phyloP scores from a whole-genome alignment of 306 rosid species.

The Malus sylvestris region DNA sequence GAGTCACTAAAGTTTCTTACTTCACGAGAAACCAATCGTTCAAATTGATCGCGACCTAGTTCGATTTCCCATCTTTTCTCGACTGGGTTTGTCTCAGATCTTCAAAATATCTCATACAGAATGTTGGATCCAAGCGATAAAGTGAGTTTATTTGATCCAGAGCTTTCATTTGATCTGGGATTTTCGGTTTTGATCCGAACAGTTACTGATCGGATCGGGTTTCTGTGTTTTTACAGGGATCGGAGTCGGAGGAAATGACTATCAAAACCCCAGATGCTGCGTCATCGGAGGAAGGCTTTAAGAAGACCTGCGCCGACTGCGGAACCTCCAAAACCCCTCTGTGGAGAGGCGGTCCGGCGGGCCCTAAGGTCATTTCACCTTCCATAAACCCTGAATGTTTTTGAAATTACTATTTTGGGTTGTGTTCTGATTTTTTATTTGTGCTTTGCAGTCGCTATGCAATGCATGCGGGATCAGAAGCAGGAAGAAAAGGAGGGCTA shows the following conservation, averaged over 20 bases:
- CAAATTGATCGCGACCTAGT: neutral
- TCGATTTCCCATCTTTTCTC: neutral
- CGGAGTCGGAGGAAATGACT: conserved; percentile 53
- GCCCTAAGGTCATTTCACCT: conserved; percentile 60
- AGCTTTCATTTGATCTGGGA: neutral
- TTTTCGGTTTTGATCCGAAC: neutral
- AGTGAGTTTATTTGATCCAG: conserved; percentile 38
- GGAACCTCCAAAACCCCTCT: conserved; percentile 89
- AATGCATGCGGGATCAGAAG: conserved; percentile 99
- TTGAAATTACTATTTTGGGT: too few species aligned
- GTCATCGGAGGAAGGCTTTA: conserved; percentile 48
- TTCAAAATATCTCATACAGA: neutral
- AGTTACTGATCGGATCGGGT: conserved; percentile 26
- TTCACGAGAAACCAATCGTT: neutral
- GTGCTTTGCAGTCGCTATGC: conserved; percentile 60
- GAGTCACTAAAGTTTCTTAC: neutral
- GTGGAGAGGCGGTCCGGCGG: conserved; percentile 98
- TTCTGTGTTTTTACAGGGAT: conserved; percentile 49
- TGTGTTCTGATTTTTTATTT: neutral
- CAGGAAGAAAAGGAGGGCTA: conserved; percentile 88
- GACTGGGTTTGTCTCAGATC: conserved; percentile 38
- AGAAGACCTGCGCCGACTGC: conserved; percentile 88
- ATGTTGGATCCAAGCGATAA: conserved; percentile 68
- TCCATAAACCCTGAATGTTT: neutral
- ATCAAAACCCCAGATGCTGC: conserved; percentile 35